Evolutionary conservation across 1,139 yeast species (phyloP).

Genomic region (Blastobotrys aristatus): DNA sequence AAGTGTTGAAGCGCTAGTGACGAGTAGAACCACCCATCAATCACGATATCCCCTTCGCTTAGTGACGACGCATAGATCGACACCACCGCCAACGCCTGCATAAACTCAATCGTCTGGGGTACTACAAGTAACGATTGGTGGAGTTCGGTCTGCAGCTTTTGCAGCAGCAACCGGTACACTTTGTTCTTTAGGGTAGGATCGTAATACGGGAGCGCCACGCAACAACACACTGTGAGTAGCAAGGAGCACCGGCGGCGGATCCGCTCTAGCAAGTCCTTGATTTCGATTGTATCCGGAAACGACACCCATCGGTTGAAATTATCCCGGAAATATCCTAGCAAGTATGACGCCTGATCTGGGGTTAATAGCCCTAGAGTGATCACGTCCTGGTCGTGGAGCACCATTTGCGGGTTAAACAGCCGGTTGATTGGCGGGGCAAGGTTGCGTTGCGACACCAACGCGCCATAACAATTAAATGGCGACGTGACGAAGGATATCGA

Average conservation of each 20-base stretch:
- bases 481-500: constrained; percentile 43
- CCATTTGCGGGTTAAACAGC: constrained; percentile 37
- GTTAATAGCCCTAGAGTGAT: constrained; percentile 49
- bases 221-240: constrained; percentile 60
- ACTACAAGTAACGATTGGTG: constrained; percentile 41
- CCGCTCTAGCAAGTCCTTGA: constrained; percentile 48
- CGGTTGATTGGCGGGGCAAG: constrained; percentile 45
- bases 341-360: constrained; percentile 43
- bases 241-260: constrained; percentile 55
- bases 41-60: constrained; percentile 44
- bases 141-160: constrained; percentile 42
- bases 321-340: constrained; percentile 56
- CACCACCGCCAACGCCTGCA: constrained; percentile 60
- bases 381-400: constrained; percentile 39
- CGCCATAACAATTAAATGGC: constrained; percentile 46
- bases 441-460: constrained; percentile 33
- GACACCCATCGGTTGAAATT: constrained; percentile 78
- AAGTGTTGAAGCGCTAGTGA: constrained; percentile 56
- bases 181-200: constrained; percentile 38
- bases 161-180: constrained; percentile 36
- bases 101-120: constrained; percentile 50
- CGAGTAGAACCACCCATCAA: constrained; percentile 61
- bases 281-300: constrained; percentile 52
- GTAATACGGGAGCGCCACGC: constrained; percentile 52
- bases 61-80: constrained; percentile 58